Evolutionary conservation across 2,329 filamentous ascomycete species (phyloP), one percentile per base, ranked within the genome.

Genomic region (Ophiostoma populinum): DNA sequence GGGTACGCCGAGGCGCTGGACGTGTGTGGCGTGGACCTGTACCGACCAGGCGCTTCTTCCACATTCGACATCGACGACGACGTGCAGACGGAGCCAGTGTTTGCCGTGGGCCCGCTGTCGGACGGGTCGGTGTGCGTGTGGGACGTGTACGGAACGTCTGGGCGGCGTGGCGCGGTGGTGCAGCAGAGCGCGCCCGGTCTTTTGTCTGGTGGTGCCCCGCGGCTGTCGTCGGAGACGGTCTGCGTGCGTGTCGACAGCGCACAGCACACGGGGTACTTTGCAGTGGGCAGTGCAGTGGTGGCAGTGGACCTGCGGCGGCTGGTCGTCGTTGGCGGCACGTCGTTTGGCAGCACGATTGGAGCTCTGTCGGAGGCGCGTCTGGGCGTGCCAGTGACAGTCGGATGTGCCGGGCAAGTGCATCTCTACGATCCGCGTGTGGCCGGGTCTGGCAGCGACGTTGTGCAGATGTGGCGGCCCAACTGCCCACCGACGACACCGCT

Each of bases 71-170:
- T n/a, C n/a, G n/a, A n/a, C 13, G 22, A 18, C n/a, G n/a, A 9
- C 13, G 15, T 12, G n/a, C 15, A n/a, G 12, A 28, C 32, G 6
- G 7, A 18, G 6, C 57, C 56, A 3, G 42, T 64, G 41, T 61
- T 75, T 36, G 73, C 81, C 0, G 65, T 92, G 12, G 76, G 79
- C 1, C 82, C 85, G 2, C 59, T 93, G 7, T 82, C 92, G 39
- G 81, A 94, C 49, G 85, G 85, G 0, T 83, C 80, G 34, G 67
- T 94, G n/a, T 81, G 77, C 45, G 56, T 93, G 6, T 94, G 85
- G 85, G 80, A 92, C 49, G 59, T 81, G 34, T 71, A 66, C 36
- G 67, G 67, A 2, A 66, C 62, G 20, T 57, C 57, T 32, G 55
- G 55, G 5, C 61, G 51, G 42, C 67, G 64, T 43, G 79, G 80